Evolutionary conservation across 192 early-diverging fungal species (phyloP).

Genomic region (Coemansia sp.): DNA sequence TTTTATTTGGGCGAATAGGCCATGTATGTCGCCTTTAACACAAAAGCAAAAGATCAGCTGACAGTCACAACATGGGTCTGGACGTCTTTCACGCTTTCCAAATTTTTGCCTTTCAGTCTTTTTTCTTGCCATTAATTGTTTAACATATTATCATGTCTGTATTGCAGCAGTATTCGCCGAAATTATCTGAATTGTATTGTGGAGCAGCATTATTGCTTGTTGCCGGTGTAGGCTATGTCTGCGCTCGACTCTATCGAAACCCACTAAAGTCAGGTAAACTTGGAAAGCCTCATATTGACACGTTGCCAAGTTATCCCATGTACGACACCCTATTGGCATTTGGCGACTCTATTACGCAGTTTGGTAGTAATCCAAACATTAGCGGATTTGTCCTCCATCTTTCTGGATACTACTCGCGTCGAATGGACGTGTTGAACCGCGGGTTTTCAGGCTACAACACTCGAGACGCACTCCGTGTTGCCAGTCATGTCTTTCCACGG

Average conservation of each 20-base stretch:
- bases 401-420: constrained; percentile 62
- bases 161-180: not conserved
- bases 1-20: too few species aligned
- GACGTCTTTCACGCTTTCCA: not conserved
- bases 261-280: not conserved
- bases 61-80: not conserved
- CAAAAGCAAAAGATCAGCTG: not conserved
- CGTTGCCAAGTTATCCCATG: constrained; percentile 5
- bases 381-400: constrained; percentile 57
- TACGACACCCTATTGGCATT: constrained; percentile 33
- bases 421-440: constrained; percentile 73
- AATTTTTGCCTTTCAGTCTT: not conserved
- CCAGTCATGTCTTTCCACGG: constrained; percentile 59
- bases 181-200: not conserved
- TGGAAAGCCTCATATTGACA: not conserved
- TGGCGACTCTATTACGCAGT: constrained; percentile 43
- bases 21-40: not conserved
- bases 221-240: not conserved
- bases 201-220: not conserved
- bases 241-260: not conserved
- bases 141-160: not conserved
- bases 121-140: not conserved
- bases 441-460: constrained; percentile 82
- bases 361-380: constrained; percentile 17
- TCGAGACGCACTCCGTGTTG: constrained; percentile 59